Evolutionary conservation across 1,284 basidiomycete species (phyloP).

Genomic region (Papiliotrema terrestris): DNA sequence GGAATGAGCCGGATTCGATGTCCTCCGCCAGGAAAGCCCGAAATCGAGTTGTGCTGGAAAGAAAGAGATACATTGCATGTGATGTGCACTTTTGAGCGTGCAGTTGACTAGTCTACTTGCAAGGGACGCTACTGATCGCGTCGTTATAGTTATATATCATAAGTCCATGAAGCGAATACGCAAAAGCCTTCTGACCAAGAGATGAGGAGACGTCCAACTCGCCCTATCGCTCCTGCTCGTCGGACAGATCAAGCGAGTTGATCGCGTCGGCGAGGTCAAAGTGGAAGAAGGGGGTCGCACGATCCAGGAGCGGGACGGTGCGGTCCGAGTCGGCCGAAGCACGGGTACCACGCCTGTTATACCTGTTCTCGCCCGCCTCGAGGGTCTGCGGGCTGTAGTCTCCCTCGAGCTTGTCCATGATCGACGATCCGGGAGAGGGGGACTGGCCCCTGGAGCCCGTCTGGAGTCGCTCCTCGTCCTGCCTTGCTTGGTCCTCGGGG

Average conservation of each 20-base stretch:
- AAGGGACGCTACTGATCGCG: no score
- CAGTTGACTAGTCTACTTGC: no score
- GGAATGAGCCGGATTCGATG: no score
- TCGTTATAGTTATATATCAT: no score
- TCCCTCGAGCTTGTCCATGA: neutral
- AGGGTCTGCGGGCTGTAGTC: neutral
- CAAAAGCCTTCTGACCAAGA: no score
- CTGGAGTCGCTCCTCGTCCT: constrained; percentile 15
- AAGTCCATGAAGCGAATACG: no score
- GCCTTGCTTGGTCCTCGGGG: constrained; percentile 16
- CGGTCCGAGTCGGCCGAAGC: neutral
- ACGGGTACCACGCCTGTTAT: constrained; percentile 10
- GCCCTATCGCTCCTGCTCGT: neutral
- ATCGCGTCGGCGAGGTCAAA: constrained; percentile 48
- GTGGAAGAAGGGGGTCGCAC: constrained; percentile 49
- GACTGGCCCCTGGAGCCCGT: neutral
- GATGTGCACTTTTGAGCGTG: no score
- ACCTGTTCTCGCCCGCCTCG: neutral
- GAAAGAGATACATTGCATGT: no score
- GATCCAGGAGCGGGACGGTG: constrained; percentile 33
- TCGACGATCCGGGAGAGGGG: neutral
- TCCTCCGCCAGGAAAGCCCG: no score
- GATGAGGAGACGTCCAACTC: no score
- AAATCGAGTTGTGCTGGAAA: no score
- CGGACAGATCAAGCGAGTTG: constrained; percentile 22